Base-by-base conservation (phyloP, 768 basidiomycete genomes). In the Strobilomyces echinocephalus region DNA sequence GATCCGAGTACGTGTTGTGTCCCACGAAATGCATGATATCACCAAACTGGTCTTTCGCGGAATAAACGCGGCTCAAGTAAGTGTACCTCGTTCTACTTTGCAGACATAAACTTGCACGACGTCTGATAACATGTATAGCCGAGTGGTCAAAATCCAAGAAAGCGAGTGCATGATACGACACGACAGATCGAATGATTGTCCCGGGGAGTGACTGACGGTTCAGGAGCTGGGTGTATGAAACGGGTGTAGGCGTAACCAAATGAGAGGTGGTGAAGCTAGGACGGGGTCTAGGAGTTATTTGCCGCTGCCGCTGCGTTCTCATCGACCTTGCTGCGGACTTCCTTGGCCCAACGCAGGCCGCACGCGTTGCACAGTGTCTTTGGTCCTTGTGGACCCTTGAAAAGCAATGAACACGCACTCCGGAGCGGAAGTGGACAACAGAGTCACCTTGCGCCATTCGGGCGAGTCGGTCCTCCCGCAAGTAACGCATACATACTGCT, bases 341-440 rank as follows among this genome's bases (percentile, higher is more conserved):
- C 72, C 72, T 97, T 95, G 28, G 94, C 94, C 91, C 92, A 95
- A 50, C 94, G 80, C 38, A 98, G 72, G 24, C 95, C 95, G 60
- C 95, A 97, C 2, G 94, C 94, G 70, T 97, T 97, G 76, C 95
- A 97, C 5, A 97, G 73, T n/a, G 95, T 97, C 74, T 97, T 99
- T 1, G 95, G 93, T 34, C 95, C 95, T 50, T 82, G 78, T 1
- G 95, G 95, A 11, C 95, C 95, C 90, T 90, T 59, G 31, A 47
- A 55, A 54, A 21, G 20, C 5, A 24, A 24, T 58, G 57, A 62
- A 53, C 47, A 57, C 75, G 26, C 50, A 20, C 47, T 44, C 31
- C 50, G 49, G n/a, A 40, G 15, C 1, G 33, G 14, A 10, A 11
- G 43, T 5, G 12, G n/a, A 24, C 40, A 42, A 30, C 4, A 21